phyloP scores from a whole-genome alignment of 495 filamentous ascomycete genomes.

The Neurospora sp. region DNA sequence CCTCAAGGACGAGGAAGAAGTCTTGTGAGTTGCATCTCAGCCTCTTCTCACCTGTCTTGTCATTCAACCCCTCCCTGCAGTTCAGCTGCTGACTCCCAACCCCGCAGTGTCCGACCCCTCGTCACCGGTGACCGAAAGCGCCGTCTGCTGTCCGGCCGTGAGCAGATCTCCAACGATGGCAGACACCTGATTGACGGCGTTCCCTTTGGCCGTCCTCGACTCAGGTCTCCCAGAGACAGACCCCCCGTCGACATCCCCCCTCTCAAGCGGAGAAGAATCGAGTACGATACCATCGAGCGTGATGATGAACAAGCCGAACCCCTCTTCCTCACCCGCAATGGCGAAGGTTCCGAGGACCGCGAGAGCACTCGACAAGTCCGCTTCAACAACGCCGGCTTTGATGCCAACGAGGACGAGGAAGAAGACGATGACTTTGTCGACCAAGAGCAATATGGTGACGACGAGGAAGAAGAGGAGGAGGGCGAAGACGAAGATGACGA shows the following conservation, averaged over 20 bases:
- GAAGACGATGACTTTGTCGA: slow-evolving; percentile 5
- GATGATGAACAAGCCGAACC: slow-evolving; percentile 18
- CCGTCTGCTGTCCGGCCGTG: slow-evolving; percentile 65
- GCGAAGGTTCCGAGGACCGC: slow-evolving; percentile 18
- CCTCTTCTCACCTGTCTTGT: no score
- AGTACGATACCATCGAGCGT: slow-evolving; percentile 26
- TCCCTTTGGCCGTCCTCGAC: slow-evolving; percentile 68
- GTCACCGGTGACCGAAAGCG: slow-evolving; percentile 63
- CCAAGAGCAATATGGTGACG: slow-evolving; percentile 4
- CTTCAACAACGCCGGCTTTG: slow-evolving; percentile 10
- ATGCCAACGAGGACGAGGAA: slow-evolving; percentile 13
- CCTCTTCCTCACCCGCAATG: slow-evolving; percentile 28
- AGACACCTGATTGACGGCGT: slow-evolving; percentile 83
- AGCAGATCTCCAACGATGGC: slow-evolving; percentile 74
- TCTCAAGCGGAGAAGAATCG: slow-evolving; percentile 56
- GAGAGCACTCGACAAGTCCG: slow-evolving; percentile 18
- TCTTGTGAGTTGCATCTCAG: slow-evolving; percentile 49
- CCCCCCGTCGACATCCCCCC: slow-evolving; percentile 68
- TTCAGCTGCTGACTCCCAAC: slow-evolving; percentile 4
- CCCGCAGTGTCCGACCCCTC: slow-evolving; percentile 67
- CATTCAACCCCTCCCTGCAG: not conserved
- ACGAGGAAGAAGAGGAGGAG: slow-evolving; percentile 26
- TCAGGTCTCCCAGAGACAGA: slow-evolving; percentile 48
- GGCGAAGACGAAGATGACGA: slow-evolving; percentile 13
- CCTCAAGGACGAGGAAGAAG: slow-evolving; percentile 74